These are phyloP conservation scores for Dothistroma septosporum DNA, from an alignment of 2,329 filamentous ascomycete species.

Conservation along the genomic window DNA sequence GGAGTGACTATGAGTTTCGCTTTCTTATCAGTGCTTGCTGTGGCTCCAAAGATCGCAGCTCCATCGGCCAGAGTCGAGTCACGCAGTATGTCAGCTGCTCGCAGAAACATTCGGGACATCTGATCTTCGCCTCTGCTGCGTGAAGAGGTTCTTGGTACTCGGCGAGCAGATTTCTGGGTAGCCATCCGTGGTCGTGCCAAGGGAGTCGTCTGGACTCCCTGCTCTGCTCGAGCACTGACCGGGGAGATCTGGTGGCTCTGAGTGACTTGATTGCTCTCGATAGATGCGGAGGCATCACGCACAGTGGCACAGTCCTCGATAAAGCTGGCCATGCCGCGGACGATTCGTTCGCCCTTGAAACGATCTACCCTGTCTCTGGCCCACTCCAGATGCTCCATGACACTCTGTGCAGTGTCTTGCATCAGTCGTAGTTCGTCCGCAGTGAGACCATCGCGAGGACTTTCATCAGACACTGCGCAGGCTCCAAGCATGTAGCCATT, in stretches of 20 bases:
- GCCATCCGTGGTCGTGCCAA: slow-evolving; percentile 8
- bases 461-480: slow-evolving; percentile 57
- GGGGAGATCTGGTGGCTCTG: neutral
- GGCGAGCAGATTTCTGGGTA: slow-evolving; percentile 15
- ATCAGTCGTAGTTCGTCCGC: slow-evolving; percentile 52
- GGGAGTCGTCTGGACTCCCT: neutral
- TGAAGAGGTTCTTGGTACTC: neutral
- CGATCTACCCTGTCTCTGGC: slow-evolving; percentile 51
- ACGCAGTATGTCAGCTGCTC: slow-evolving; percentile 28
- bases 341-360: slow-evolving; percentile 51
- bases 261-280: neutral
- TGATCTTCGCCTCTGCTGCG: slow-evolving; percentile 13
- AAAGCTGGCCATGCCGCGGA: slow-evolving; percentile 51
- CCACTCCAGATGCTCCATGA: slow-evolving; percentile 60
- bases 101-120: slow-evolving; percentile 23
- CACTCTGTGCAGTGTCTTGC: slow-evolving; percentile 52
- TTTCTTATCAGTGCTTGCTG: slow-evolving; percentile 16
- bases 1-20: slow-evolving; percentile 13
- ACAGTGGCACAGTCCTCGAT: slow-evolving; percentile 25
- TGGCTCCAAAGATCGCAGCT: slow-evolving; percentile 28
- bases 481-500: slow-evolving; percentile 56
- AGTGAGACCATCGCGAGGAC: slow-evolving; percentile 50
- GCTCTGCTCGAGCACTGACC: neutral
- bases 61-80: slow-evolving; percentile 32
- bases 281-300: slow-evolving; percentile 5